Conservation (phyloP, 2,329 filamentous ascomycete genomes). For the Berkeleyomyces rouxiae region DNA sequence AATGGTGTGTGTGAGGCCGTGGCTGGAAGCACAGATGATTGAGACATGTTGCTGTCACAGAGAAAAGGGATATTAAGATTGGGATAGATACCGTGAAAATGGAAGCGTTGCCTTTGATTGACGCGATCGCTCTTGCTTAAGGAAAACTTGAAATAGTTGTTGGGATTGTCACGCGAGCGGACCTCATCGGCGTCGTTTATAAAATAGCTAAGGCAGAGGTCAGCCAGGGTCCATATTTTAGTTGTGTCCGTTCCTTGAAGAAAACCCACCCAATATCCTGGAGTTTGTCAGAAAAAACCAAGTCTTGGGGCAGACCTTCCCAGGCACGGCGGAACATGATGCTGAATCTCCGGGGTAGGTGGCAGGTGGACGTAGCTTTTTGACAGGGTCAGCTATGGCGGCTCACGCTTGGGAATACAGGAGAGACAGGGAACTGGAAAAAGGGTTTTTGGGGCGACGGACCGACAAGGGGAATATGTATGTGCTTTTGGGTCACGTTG, state of each 20-base stretch:
- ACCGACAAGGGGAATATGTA: too few relatives aligned
- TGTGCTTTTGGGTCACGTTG: too few relatives aligned
- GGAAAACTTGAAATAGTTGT: slow-evolving; percentile 58
- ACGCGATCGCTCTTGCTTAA: slow-evolving; percentile 56
- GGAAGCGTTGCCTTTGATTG: slow-evolving; percentile 59
- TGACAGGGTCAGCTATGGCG: too few relatives aligned
- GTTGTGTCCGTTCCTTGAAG: not conserved
- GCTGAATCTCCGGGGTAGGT: not conserved
- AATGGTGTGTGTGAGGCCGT: not conserved
- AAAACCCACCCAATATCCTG: slow-evolving; percentile 50
- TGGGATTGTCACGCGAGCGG: slow-evolving; percentile 48
- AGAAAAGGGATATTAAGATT: not conserved
- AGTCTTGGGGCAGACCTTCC: slow-evolving; percentile 53
- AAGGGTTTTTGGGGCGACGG: too few relatives aligned
- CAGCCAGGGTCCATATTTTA: not conserved
- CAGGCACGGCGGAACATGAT: slow-evolving; percentile 62
- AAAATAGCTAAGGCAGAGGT: slow-evolving; percentile 44
- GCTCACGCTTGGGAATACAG: too few relatives aligned
- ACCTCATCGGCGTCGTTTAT: slow-evolving; percentile 62
- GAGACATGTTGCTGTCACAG: not conserved
- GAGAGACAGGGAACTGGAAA: too few relatives aligned
- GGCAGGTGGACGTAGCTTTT: not conserved
- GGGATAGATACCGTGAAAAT: slow-evolving; percentile 49
- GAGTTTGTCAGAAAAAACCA: slow-evolving; percentile 47
- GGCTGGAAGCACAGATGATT: too few relatives aligned